Conservation (phyloP, 441 rosid species). For the Pelargonium fulgidum region DNA sequence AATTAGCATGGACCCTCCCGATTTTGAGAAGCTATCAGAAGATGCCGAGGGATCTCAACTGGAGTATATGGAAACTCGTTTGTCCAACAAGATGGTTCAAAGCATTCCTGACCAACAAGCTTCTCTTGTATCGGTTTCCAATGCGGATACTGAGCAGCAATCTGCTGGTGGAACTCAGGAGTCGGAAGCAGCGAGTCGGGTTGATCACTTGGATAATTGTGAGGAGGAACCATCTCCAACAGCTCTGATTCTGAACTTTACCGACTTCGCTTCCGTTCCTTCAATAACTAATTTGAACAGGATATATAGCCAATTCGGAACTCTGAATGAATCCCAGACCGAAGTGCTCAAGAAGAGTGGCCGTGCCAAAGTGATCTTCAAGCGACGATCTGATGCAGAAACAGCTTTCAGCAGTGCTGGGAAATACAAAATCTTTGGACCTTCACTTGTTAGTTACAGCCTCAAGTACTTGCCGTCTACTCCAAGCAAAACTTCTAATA, state of each 20-base stretch:
- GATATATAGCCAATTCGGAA: constrained; percentile 58
- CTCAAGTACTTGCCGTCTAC: constrained; percentile 41
- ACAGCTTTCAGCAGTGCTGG: constrained; percentile 68
- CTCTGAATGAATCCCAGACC: constrained; percentile 42
- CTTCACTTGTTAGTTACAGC: constrained; percentile 62
- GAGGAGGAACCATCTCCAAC: constrained; percentile 30
- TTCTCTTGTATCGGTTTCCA: constrained; percentile 12
- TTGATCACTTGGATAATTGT: constrained; percentile 9
- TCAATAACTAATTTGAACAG: constrained; percentile 42
- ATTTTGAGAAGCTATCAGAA: constrained; percentile 18
- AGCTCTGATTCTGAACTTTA: constrained; percentile 56
- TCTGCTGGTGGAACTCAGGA: constrained; percentile 18
- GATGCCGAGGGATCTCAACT: constrained; percentile 22
- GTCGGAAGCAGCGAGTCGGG: constrained; percentile 22
- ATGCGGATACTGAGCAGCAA: constrained; percentile 22
- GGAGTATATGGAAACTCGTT: constrained; percentile 20
- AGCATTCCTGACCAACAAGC: constrained; percentile 18
- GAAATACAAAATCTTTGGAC: constrained; percentile 63
- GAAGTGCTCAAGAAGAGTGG: constrained; percentile 44
- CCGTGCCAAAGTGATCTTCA: constrained; percentile 60
- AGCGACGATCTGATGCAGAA: constrained; percentile 53
- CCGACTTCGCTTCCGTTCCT: constrained; percentile 43
- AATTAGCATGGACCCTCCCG: constrained; percentile 24
- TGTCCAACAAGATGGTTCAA: constrained; percentile 20
- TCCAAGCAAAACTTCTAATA: constrained; percentile 19